These are phyloP conservation scores for Chamaecyparis obtusa DNA, from an alignment of 75 land plant species.

Conservation along the genomic window DNA sequence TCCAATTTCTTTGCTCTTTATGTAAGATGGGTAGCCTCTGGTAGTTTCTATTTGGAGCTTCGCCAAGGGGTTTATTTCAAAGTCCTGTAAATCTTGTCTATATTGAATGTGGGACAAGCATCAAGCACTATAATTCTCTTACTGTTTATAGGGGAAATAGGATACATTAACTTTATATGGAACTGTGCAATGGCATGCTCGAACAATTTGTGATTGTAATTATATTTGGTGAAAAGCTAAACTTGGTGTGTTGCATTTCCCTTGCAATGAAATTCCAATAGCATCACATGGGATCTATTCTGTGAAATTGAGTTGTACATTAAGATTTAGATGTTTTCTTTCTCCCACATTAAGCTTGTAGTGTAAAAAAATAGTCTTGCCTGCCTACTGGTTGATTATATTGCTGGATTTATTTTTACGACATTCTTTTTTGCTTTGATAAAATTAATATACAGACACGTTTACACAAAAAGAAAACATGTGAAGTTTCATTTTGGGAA, in stretches of 20 bases:
- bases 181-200: neutral
- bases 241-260: neutral
- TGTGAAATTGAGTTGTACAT: constrained; percentile 1
- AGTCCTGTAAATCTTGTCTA: neutral
- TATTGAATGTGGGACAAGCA: neutral
- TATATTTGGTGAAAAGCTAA: neutral
- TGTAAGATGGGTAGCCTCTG: neutral
- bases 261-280: neutral
- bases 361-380: neutral
- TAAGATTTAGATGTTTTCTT: neutral
- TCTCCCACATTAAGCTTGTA: neutral
- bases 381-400: neutral
- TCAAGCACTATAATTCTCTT: neutral
- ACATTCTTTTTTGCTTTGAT: neutral
- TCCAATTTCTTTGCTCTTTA: neutral
- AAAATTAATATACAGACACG: neutral
- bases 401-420: neutral
- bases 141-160: neutral
- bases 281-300: neutral
- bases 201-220: neutral
- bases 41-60: neutral
- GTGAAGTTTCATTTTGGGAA: neutral
- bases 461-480: neutral
- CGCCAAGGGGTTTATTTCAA: neutral
- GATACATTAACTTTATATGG: neutral